Percentiles rank a stretch among this genome's conserved stretches.
phyloP scores from a whole-genome alignment of 306 rosid genomes.

The Rosa chinensis region DNA sequence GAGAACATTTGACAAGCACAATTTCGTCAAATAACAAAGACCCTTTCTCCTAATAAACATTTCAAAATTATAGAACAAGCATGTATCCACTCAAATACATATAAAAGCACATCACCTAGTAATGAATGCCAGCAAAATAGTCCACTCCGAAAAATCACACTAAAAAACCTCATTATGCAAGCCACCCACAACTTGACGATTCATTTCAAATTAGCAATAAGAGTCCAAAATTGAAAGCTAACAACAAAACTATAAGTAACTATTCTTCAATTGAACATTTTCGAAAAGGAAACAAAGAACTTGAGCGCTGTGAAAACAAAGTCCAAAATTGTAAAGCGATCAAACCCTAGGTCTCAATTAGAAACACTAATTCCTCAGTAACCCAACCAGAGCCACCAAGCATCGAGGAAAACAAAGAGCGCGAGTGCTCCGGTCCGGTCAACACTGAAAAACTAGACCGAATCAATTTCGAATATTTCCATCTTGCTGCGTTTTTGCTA shows the following conservation, averaged over 20 bases:
- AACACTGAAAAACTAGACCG: neutral
- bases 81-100: neutral
- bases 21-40: neutral
- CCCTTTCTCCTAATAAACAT: neutral
- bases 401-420: slow-evolving; percentile 27
- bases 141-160: neutral
- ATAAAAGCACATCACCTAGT: too few relatives aligned
- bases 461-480: neutral
- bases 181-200: neutral
- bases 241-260: neutral
- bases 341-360: slow-evolving; percentile 8
- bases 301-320: neutral
- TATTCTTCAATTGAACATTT: neutral
- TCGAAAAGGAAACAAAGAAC: neutral
- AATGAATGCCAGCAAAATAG: neutral
- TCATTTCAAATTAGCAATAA: neutral
- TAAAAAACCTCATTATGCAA: slow-evolving; percentile 4
- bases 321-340: neutral
- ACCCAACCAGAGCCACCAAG: neutral
- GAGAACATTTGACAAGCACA: slow-evolving; percentile 21
- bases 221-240: neutral
- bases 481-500: neutral
- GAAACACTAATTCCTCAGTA: neutral
- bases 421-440: neutral
- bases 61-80: neutral